These are phyloP conservation scores for Zygnema cylindricum DNA, from an alignment of 139 green algal genomes.

Conservation along the genomic window DNA sequence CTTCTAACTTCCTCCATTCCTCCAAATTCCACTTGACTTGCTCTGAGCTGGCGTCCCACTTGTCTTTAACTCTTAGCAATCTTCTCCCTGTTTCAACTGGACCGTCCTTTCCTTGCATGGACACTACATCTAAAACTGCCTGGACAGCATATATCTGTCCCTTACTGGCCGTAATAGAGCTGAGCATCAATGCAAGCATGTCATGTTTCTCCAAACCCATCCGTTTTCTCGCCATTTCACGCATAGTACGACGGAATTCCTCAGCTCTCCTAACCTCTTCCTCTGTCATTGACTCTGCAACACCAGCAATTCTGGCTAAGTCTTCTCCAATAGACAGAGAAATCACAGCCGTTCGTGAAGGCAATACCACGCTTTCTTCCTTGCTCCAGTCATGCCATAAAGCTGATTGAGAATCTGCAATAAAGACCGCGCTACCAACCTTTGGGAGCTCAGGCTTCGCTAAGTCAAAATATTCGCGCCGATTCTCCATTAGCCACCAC, in stretches of 20 bases:
- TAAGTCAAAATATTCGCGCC: constrained; percentile 41
- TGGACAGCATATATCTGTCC: constrained; percentile 35
- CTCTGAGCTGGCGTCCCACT: not conserved
- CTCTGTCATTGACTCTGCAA: not conserved
- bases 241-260: not conserved
- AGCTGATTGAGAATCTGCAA: constrained; percentile 17
- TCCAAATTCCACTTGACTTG: not conserved
- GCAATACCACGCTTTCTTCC: constrained; percentile 8
- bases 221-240: not conserved
- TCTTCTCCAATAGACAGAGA: constrained; percentile 24
- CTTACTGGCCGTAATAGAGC: constrained; percentile 42
- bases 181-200: constrained; percentile 34
- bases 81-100: not conserved
- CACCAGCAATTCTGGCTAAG: constrained; percentile 8
- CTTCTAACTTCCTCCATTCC: not conserved
- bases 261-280: not conserved
- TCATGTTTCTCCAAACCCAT: constrained; percentile 21
- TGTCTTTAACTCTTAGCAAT: not conserved
- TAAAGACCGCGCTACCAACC: constrained; percentile 30
- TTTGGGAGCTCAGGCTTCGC: constrained; percentile 21
- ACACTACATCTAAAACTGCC: constrained; percentile 13
- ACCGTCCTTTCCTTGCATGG: not conserved
- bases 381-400: constrained; percentile 25
- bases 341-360: not conserved
- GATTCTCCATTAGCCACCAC: constrained; percentile 57